Evolutionary conservation across 176 grass and related monocot species (phyloP).

Genomic region (Aegilops tauschii): DNA sequence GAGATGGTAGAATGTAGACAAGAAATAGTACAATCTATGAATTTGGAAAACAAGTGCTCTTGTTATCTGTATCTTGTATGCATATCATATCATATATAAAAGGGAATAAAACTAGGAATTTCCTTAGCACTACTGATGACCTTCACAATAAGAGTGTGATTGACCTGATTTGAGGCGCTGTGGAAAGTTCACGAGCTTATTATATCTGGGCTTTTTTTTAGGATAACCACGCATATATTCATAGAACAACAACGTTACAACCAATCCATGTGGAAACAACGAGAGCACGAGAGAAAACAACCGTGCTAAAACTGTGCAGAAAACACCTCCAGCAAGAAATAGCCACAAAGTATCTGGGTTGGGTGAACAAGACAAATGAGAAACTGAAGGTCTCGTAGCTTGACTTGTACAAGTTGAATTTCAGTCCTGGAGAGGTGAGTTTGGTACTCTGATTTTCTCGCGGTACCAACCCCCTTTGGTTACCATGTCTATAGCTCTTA

Average conservation of each 20-base stretch:
- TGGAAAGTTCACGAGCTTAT: slow-evolving; percentile 59
- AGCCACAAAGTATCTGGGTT: slow-evolving; percentile 42
- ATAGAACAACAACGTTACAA: too few relatives aligned
- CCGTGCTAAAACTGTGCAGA: too few relatives aligned
- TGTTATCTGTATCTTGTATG: neutral
- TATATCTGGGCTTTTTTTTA: too few relatives aligned
- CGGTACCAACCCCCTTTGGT: neutral
- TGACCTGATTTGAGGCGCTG: too few relatives aligned
- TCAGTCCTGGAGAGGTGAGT: slow-evolving; percentile 77
- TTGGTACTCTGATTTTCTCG: neutral
- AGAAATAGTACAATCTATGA: neutral
- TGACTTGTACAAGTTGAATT: slow-evolving; percentile 92
- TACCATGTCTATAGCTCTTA: neutral
- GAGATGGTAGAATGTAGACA: neutral
- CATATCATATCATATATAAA: too few relatives aligned
- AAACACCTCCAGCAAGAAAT: too few relatives aligned
- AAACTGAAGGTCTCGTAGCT: slow-evolving; percentile 60
- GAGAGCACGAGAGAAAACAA: too few relatives aligned
- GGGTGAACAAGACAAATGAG: slow-evolving; percentile 81
- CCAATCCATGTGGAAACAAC: too few relatives aligned
- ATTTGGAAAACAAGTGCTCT: neutral
- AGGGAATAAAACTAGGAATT: neutral
- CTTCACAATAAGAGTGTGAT: too few relatives aligned
- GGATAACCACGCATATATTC: too few relatives aligned
- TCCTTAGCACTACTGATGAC: neutral